Conservation (phyloP, 345 rosid genomes). For the Laguncularia racemosa region DNA sequence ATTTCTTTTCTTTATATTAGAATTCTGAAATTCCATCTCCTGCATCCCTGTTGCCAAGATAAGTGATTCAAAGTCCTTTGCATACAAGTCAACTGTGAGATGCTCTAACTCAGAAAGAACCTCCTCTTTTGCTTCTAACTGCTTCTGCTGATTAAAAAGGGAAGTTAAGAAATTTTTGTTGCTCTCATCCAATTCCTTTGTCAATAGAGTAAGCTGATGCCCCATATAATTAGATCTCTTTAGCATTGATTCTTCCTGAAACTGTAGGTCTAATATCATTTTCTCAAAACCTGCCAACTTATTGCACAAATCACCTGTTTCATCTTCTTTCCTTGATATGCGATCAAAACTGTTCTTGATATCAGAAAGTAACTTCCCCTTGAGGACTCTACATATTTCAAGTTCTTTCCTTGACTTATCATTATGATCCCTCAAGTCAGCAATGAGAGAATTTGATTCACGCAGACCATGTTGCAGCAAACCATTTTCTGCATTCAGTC, state of each 20-base stretch:
- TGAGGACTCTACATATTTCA: conserved; percentile 56
- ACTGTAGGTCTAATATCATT: conserved; percentile 55
- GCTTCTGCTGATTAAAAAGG: conserved; percentile 46
- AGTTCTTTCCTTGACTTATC: conserved; percentile 68
- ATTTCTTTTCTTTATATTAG: conserved; percentile 25
- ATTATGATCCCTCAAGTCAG: conserved; percentile 70
- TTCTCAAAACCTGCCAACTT: conserved; percentile 64
- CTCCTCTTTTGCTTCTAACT: conserved; percentile 37
- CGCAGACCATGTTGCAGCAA: conserved; percentile 75
- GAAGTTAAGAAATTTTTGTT: conserved; percentile 38
- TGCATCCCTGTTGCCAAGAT: conserved; percentile 43
- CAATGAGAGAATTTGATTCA: conserved; percentile 57
- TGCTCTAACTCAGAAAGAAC: conserved; percentile 47
- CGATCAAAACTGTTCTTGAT: conserved; percentile 74
- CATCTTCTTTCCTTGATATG: conserved; percentile 73
- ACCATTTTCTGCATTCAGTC: conserved; percentile 76
- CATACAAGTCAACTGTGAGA: conserved; percentile 30
- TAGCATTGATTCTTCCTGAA: conserved; percentile 86
- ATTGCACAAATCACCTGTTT: conserved; percentile 46
- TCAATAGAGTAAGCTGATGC: conserved; percentile 65
- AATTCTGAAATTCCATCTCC: conserved; percentile 34
- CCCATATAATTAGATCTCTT: conserved; percentile 76
- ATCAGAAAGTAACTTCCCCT: conserved; percentile 79
- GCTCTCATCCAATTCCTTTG: conserved; percentile 66
- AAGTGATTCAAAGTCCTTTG: conserved; percentile 69